Base-by-base conservation (phyloP, 331 rosid species). In the Telfairia occidentalis region DNA sequence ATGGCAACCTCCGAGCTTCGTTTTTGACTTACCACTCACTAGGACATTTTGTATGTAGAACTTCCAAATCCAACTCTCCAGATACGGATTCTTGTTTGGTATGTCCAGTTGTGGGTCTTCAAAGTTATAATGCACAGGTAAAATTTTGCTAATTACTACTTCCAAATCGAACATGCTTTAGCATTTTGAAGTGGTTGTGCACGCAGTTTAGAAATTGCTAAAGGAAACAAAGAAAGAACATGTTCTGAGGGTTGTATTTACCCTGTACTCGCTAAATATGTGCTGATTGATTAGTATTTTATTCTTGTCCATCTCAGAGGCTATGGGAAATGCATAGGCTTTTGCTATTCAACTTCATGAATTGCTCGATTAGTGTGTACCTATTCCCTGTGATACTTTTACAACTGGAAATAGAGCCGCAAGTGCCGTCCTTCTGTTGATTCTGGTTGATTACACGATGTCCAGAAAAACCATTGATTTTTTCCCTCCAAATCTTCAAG, bases 1-100 rank as follows among this genome's bases (percentile, higher is more conserved):
- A 88, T 34, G 92, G 87, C 71, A 88, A 78, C 85, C 81, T 92
- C 26, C 98, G 89, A 16, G 89, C 98, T 60, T 67, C 97, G n/a
- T 90, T 92, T 85, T 84, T 92, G 89, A 92, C 96, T 38, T 92
- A 87, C 85, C 98, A 92, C 78, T 92, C 96, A 21, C 84, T 90
- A 63, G 92, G 96, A 53, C 95, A 86, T 86, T 81, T 90, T 67
- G 87, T 84, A 63, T 78, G 7, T 59, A 81, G 88, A 86, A 82
- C 76, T 81, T 55, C 80, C 69, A 76, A 38, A 54, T 71, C 79
- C 13, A 84, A 77, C 77, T 76, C 79, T 16, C 63, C 67, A 63
- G 75, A 69, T 60, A 7, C 75, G 58, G 84, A 81, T 63, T 48
- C 87, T 80, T 82, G 75, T 78, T 23, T 89, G 43, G 92, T 85